Percentiles rank a stretch among this genome's conserved stretches.
These are phyloP conservation scores for Protostelium mycophagum DNA, from an alignment of 78 protist species.

Conservation along the genomic window DNA sequence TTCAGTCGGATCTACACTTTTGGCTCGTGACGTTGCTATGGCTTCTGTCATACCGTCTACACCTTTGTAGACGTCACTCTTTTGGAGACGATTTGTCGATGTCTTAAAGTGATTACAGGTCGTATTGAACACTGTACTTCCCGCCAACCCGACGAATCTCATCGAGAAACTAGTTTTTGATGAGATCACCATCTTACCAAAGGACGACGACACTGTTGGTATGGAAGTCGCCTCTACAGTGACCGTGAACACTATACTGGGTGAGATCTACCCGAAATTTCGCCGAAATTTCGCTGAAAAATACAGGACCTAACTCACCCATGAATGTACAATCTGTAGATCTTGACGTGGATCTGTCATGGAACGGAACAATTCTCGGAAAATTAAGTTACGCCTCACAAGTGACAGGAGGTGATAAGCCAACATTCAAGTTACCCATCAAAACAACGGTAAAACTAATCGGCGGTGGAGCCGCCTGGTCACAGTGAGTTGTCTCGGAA, in stretches of 20 bases:
- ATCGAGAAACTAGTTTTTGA: not conserved
- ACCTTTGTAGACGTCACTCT: too few species aligned
- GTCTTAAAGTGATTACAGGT: too few species aligned
- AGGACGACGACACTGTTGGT: not conserved
- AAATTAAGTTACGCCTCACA: not conserved
- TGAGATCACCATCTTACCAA: not conserved
- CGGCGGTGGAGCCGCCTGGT: not conserved
- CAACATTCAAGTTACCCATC: not conserved
- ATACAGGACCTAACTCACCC: not conserved
- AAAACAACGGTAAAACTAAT: too few species aligned
- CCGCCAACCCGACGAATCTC: not conserved
- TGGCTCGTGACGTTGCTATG: too few species aligned
- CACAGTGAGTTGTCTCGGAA: too few species aligned
- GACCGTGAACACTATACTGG: too few species aligned
- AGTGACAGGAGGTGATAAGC: not conserved
- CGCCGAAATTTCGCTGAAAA: too few species aligned
- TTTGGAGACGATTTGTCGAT: too few species aligned
- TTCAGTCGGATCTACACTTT: too few species aligned
- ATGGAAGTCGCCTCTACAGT: not conserved
- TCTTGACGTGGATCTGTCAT: not conserved
- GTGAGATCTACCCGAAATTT: too few species aligned
- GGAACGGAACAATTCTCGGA: not conserved
- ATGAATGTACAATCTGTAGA: not conserved
- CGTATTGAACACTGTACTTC: not conserved
- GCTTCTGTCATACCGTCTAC: too few species aligned